Evolutionary conservation across 2,329 filamentous ascomycete genomes (phyloP).

Genomic region (Colletotrichum sansevieriae): DNA sequence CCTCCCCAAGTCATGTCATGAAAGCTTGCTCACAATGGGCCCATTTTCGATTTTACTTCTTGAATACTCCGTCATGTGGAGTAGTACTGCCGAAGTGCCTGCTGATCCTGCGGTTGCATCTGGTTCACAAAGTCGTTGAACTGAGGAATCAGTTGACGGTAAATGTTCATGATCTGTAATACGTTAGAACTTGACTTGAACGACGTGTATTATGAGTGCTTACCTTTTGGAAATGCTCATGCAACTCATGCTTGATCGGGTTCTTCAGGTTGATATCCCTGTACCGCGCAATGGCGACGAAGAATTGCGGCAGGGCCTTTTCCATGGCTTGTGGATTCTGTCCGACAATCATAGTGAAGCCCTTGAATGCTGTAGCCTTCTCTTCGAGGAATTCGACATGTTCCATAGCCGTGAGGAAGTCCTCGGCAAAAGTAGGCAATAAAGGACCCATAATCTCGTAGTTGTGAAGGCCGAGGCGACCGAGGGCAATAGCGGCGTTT

Average conservation of each 20-base stretch:
- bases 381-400: conserved; percentile 91
- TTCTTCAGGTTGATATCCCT: conserved; percentile 72
- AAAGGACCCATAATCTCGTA: conserved; percentile 82
- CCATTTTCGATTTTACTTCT: conserved; percentile 23
- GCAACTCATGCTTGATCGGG: conserved; percentile 74
- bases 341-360: conserved; percentile 87
- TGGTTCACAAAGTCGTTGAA: conserved; percentile 68
- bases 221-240: conserved; percentile 82
- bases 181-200: conserved; percentile 39
- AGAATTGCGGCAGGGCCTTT: conserved; percentile 83
- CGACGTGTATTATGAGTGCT: conserved; percentile 50
- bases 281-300: conserved; percentile 85
- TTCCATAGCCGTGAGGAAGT: conserved; percentile 85
- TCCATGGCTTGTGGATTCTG: conserved; percentile 95
- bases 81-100: conserved; percentile 63
- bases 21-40: conserved; percentile 29
- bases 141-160: conserved; percentile 71
- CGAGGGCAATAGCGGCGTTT: conserved; percentile 94
- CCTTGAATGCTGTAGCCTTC: conserved; percentile 92
- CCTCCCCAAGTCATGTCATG: conserved; percentile 39
- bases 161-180: conserved; percentile 64
- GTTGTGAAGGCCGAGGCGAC: conserved; percentile 85
- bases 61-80: conserved; percentile 41
- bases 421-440: conserved; percentile 82
- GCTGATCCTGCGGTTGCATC: conserved; percentile 63